Percentiles rank a stretch among this genome's conserved stretches.
Evolutionary conservation across 306 rosid species (phyloP).

Genomic region (Begonia fuchsioides): DNA sequence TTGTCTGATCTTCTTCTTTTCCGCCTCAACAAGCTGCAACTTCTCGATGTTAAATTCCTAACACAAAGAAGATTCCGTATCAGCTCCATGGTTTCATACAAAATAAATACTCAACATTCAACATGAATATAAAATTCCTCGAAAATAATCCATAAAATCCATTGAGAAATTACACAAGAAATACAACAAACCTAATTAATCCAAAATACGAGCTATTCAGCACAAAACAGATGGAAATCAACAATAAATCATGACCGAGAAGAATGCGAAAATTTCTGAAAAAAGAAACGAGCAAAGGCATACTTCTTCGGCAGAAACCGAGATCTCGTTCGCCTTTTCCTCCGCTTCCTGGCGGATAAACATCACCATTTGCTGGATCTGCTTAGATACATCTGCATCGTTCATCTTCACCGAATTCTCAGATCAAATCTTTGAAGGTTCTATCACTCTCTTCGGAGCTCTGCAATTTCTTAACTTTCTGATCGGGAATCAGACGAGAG

Average conservation of each 20-base stretch:
- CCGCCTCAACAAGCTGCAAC: conserved; percentile 87
- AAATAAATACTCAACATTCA: conserved; percentile 4
- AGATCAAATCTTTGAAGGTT: conserved; percentile 30
- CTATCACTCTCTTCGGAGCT: conserved; percentile 4
- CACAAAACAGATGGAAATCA: too few relatives aligned
- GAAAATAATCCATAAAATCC: background rate
- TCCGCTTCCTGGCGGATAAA: conserved; percentile 93
- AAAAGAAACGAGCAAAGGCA: background rate
- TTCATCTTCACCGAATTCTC: conserved; percentile 37
- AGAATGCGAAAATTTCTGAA: background rate
- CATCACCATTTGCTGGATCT: conserved; percentile 98
- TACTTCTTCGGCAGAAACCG: conserved; percentile 91
- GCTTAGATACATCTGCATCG: conserved; percentile 83
- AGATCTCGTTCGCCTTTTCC: conserved; percentile 97
- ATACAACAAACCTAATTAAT: background rate
- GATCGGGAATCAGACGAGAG: background rate
- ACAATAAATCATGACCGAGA: too few relatives aligned
- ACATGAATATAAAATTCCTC: background rate
- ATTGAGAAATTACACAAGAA: background rate
- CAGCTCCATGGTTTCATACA: background rate
- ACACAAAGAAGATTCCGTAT: background rate
- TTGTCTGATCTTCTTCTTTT: conserved; percentile 92
- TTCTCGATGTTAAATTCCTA: conserved; percentile 97
- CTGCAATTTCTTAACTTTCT: background rate
- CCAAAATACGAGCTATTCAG: background rate